Evolutionary conservation across 257 asterid species (phyloP).

Genomic region (Nicotiana tomentosiformis): DNA sequence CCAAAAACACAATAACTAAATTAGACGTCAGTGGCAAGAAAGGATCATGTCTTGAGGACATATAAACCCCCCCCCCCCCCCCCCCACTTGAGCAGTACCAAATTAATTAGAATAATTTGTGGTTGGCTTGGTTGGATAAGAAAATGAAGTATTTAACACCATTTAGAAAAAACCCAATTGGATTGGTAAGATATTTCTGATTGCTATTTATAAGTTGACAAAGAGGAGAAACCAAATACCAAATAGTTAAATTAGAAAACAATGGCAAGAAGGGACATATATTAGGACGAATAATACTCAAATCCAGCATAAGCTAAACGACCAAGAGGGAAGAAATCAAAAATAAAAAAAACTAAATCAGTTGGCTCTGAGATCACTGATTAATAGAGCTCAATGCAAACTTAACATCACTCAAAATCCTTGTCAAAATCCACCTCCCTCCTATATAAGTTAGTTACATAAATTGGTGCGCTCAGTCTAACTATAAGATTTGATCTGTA

Average conservation of each 20-base stretch:
- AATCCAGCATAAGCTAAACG: no score
- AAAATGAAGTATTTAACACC: no score
- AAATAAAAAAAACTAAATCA: not conserved
- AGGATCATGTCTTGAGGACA: not conserved
- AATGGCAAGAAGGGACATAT: not conserved
- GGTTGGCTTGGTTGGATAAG: no score
- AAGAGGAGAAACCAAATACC: not conserved
- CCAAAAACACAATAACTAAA: not conserved
- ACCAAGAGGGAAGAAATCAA: not conserved
- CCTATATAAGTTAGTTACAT: not conserved
- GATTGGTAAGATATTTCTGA: no score
- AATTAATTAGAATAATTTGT: no score
- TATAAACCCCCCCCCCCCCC: not conserved
- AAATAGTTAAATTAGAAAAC: not conserved
- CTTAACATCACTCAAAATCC: not conserved
- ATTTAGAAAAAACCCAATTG: no score
- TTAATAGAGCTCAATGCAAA: not conserved
- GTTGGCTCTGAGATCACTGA: not conserved
- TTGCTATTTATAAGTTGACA: no score
- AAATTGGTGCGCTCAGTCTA: not conserved
- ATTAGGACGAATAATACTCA: no score
- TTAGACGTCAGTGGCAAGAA: not conserved
- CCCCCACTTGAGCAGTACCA: no score
- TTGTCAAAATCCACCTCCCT: not conserved
- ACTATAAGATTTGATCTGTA: not conserved